Conservation (phyloP, 176 grass and related monocot species). For the Avena atlantica region DNA sequence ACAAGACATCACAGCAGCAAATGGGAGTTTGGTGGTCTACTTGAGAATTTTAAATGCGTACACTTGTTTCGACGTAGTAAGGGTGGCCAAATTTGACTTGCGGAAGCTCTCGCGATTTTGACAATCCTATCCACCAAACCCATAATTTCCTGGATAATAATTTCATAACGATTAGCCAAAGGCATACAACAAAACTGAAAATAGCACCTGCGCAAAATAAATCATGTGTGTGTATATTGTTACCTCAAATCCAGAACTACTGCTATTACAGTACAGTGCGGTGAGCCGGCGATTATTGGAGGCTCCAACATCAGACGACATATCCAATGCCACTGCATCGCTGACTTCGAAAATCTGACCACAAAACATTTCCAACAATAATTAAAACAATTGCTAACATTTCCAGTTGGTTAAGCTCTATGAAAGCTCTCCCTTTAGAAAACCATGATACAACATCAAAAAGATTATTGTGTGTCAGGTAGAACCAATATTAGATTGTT, state of each 20-base stretch:
- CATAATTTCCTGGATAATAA: conserved; percentile 78
- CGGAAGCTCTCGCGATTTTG: conserved; percentile 63
- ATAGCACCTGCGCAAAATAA: background rate
- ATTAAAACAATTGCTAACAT: conserved; percentile 5
- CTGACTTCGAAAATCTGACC: conserved; percentile 90
- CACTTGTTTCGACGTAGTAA: conserved; percentile 68
- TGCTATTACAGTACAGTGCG: conserved; percentile 85
- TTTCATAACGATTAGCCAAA: conserved; percentile 3
- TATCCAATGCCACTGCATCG: conserved; percentile 74
- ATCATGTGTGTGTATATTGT: background rate
- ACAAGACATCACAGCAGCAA: conserved; percentile 18
- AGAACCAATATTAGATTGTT: background rate
- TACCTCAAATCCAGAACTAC: conserved; percentile 93
- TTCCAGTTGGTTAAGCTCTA: background rate
- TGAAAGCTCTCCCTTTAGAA: background rate
- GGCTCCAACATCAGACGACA: conserved; percentile 69
- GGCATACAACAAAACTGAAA: conserved; percentile 8
- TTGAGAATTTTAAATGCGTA: conserved; percentile 49
- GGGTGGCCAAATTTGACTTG: conserved; percentile 56
- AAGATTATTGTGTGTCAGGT: background rate
- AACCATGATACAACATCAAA: conserved; percentile 28
- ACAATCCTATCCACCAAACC: conserved; percentile 94
- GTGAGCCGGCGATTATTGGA: conserved; percentile 86
- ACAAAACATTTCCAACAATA: conserved; percentile 28
- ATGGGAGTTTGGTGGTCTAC: conserved; percentile 20